These are phyloP conservation scores for Clarireedia hainanense DNA, from an alignment of 2,329 filamentous ascomycete genomes.

Conservation along the genomic window DNA sequence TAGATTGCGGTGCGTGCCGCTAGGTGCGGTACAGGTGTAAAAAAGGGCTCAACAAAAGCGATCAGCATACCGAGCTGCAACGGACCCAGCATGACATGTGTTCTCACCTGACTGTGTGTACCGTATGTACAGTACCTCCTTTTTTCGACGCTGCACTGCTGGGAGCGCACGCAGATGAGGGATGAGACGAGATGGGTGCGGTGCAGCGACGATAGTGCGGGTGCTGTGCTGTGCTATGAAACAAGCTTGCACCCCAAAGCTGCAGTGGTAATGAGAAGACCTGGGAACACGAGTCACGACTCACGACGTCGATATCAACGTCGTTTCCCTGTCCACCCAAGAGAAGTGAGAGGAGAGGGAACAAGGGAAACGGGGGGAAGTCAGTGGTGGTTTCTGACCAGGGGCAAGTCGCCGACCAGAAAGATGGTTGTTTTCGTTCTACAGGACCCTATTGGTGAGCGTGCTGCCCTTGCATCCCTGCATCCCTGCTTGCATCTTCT, in stretches of 20 bases:
- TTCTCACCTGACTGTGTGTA: no score
- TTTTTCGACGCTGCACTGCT: no score
- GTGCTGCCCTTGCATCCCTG: background rate
- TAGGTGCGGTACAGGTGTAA: background rate
- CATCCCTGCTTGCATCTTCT: background rate
- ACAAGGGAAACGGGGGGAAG: no score
- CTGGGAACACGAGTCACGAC: background rate
- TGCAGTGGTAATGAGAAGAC: background rate
- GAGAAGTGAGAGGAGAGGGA: no score
- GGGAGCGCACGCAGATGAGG: no score
- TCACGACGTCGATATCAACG: background rate
- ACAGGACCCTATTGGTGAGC: background rate
- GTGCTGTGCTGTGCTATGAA: no score
- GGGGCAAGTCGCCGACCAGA: constrained; percentile 8
- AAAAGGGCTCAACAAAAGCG: background rate
- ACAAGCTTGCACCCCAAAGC: no score
- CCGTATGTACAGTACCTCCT: no score
- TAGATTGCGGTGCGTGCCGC: background rate
- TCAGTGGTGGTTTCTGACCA: background rate
- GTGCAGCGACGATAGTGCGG: no score
- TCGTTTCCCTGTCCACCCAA: no score
- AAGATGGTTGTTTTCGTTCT: background rate
- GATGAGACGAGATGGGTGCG: no score
- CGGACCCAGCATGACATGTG: background rate
- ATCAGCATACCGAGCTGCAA: background rate